These are phyloP conservation scores for Emergomyces orientalis DNA, from an alignment of 2,329 filamentous ascomycete species.

Conservation along the genomic window DNA sequence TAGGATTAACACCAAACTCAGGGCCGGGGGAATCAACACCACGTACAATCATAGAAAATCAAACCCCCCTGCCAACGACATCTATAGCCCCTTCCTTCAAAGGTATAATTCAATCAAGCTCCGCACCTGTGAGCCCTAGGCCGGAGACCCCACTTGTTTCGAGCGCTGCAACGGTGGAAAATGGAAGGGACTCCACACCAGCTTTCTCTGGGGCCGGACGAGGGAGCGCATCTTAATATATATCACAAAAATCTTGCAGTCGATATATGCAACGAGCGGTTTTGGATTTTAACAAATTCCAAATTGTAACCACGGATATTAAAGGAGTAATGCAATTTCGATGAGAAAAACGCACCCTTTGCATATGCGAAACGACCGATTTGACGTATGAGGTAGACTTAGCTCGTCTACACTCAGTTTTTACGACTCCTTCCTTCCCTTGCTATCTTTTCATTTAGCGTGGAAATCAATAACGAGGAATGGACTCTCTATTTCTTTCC, in stretches of 20 bases:
- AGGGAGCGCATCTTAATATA: not conserved
- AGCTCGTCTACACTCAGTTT: not conserved
- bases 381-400: slow-evolving; percentile 2
- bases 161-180: slow-evolving; percentile 7
- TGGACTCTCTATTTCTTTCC: not conserved
- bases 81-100: slow-evolving; percentile 9
- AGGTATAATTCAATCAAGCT: slow-evolving; percentile 10
- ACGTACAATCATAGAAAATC: slow-evolving; percentile 12
- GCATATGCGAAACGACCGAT: slow-evolving; percentile 4
- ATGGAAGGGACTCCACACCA: slow-evolving; percentile 7
- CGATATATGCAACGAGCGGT: slow-evolving; percentile 5
- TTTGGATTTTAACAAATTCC: not conserved
- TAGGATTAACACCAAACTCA: slow-evolving; percentile 2
- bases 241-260: not conserved
- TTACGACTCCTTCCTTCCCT: not conserved
- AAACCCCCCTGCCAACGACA: slow-evolving; percentile 8
- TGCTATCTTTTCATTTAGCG: not conserved
- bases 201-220: slow-evolving; percentile 4
- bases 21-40: slow-evolving; percentile 13
- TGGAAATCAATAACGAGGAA: not conserved
- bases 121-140: slow-evolving; percentile 7
- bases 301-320: not conserved
- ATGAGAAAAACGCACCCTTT: not conserved
- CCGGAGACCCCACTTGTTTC: slow-evolving; percentile 7
- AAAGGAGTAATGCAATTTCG: not conserved